Base-by-base conservation (phyloP, 1,284 basidiomycete genomes). In the Papiliotrema fonsecae region DNA sequence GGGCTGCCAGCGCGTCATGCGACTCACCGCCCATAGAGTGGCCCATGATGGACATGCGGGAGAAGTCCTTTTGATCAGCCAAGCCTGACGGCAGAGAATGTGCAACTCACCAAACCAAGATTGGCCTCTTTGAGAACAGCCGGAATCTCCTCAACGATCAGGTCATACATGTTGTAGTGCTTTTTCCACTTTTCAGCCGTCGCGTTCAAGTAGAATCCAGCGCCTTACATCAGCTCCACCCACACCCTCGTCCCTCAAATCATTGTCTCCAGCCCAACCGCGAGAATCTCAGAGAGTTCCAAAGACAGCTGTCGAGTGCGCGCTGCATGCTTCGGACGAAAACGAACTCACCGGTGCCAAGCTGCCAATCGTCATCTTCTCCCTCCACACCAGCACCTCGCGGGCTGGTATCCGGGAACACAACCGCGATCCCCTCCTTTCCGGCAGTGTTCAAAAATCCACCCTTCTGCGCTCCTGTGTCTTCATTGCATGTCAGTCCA, bases 371-470 rank as follows among this genome's bases (percentile, higher is more conserved):
- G 54, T 82, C 81, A 41, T 88, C 83, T 74, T 98, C 92, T 42
- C 87, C 90, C 47, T 86, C 82, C 50, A 92, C 79, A n/a, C 84
- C 85, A 2, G 94, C 93, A 1, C 91, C 92, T 27, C 94, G 81
- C 2, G 96, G 96, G 34, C 87, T 90, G 0, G 96, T 98, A 69
- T 99, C 96, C 0, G 96, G 91, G 71, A 97, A 96, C 35, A 98
- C 82, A 42, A 98, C 76, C 0, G 94, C 93, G 50, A 99, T 85
- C 4, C 86, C 85, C 62, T 92, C 83, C 30, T 82, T 77, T 2
- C 87, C 81, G 1, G 92, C 91, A 25, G 85, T 82, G 25, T 82
- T 80, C 42, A 94, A 76, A 73, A 96, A 89, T 9, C 81, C 81
- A 24, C 87, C 90, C 72, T 97, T 96, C 74, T 92, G 88, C 1